A percentile compares a stretch with the other conserved stretches of the same genome.
Conservation (phyloP, 1,284 basidiomycete species). For the Volvariella volvacea region DNA sequence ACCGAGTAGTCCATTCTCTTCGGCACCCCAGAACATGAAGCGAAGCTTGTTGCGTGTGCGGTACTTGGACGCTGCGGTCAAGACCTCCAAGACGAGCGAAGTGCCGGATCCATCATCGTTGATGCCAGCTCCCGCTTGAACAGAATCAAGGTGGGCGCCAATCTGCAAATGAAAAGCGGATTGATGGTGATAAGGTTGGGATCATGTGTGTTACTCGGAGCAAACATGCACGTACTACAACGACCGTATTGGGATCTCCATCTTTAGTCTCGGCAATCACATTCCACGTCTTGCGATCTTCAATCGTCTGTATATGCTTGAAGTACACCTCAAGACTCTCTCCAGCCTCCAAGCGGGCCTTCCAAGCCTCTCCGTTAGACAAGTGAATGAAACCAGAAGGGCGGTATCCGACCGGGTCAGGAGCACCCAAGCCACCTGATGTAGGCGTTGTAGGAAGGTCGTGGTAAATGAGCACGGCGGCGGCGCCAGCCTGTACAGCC, state of each 20-base stretch:
- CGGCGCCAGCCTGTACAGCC: background rate
- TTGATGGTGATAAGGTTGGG: background rate
- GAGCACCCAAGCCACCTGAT: background rate
- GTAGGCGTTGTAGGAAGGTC: background rate
- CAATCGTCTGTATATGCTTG: conserved; percentile 4
- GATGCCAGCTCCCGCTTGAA: conserved; percentile 18
- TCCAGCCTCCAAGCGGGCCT: background rate
- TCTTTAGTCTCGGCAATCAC: conserved; percentile 19
- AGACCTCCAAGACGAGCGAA: conserved; percentile 15
- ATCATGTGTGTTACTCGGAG: conserved; percentile 11
- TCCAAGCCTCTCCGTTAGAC: background rate
- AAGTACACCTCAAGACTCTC: background rate
- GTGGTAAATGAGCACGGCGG: background rate
- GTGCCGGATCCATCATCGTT: conserved; percentile 22
- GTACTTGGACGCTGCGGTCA: conserved; percentile 10
- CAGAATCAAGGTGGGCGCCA: conserved; percentile 20
- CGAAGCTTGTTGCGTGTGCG: conserved; percentile 9
- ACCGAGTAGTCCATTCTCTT: conserved; percentile 20
- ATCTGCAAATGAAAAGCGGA: conserved; percentile 7
- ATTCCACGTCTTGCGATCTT: conserved; percentile 17
- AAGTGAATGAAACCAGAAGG: background rate
- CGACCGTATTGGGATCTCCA: conserved; percentile 17
- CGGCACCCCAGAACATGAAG: conserved; percentile 21
- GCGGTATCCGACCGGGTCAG: background rate
- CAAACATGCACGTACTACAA: conserved; percentile 19